A percentile compares a stretch with the other conserved stretches of the same genome.
These are phyloP conservation scores for Bryoerythrophyllum caledonicum DNA, from an alignment of 225 moss, liverwort and hornwort genomes.

Conservation along the genomic window DNA sequence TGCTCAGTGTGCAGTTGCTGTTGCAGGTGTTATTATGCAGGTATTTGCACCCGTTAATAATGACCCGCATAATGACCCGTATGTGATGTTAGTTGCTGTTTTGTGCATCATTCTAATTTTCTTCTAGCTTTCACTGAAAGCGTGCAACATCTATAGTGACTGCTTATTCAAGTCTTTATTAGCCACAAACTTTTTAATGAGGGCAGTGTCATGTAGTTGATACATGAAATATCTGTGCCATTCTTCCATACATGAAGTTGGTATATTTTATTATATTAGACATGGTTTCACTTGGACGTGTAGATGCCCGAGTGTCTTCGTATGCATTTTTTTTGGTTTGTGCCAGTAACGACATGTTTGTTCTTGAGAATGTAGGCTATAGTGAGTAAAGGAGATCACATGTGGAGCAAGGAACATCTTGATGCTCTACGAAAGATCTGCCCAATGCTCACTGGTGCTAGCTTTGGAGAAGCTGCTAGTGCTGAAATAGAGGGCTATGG, in stretches of 20 bases:
- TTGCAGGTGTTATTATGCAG: conserved; percentile 99
- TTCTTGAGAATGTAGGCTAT: conserved; percentile 66
- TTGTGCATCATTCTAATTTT: not conserved
- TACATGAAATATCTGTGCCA: not conserved
- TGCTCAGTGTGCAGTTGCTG: conserved; percentile 98
- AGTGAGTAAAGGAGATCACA: conserved; percentile 81
- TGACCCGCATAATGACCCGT: not conserved
- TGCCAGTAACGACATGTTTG: conserved; percentile 15
- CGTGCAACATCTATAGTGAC: not conserved
- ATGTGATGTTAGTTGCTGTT: conserved; percentile 9
- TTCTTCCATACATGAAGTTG: not conserved
- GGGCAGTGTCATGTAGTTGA: not conserved
- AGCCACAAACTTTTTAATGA: not conserved
- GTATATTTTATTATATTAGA: not conserved
- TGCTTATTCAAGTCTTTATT: conserved; percentile 7
- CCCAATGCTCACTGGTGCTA: conserved; percentile 94
- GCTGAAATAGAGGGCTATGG: conserved; percentile 99
- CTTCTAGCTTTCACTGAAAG: not conserved
- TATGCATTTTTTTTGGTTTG: not conserved
- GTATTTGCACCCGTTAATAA: conserved; percentile 33
- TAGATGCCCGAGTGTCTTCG: conserved; percentile 5
- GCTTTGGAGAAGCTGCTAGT: conserved; percentile 90
- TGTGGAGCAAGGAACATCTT: conserved; percentile 97
- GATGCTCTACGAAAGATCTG: conserved; percentile 86
- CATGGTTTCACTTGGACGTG: not conserved